Conservation (phyloP, 2,329 filamentous ascomycete genomes). For the Botrytis pseudocinerea region DNA sequence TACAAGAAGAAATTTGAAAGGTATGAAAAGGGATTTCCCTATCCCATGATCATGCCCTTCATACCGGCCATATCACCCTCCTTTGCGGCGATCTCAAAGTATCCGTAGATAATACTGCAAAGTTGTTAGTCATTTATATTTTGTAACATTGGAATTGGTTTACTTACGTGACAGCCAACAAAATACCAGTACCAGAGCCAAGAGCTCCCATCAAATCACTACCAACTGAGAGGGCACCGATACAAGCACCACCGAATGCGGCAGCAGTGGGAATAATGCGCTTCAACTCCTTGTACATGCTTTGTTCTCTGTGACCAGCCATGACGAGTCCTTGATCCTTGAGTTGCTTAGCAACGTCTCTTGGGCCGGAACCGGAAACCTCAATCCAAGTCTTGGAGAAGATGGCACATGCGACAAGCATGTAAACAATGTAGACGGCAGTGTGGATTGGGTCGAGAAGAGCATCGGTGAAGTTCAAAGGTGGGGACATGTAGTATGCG, state of each 20-base stretch:
- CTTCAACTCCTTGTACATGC: conserved; percentile 99
- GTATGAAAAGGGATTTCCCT: conserved; percentile 39
- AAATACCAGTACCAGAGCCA: conserved; percentile 94
- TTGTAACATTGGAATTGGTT: conserved; percentile 7
- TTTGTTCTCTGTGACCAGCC: conserved; percentile 99
- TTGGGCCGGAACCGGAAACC: conserved; percentile 94
- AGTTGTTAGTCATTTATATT: conserved; percentile 42
- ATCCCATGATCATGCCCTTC: conserved; percentile 73
- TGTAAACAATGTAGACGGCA: conserved; percentile 91
- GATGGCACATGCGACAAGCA: conserved; percentile 94
- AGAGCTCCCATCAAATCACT: conserved; percentile 95
- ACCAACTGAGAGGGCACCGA: conserved; percentile 92
- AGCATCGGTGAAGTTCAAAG: conserved; percentile 95
- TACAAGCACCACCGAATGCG: conserved; percentile 97
- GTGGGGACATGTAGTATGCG: conserved; percentile 99
- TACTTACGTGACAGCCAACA: conserved; percentile 96
- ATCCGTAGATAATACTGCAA: conserved; percentile 92
- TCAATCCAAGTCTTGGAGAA: conserved; percentile 99
- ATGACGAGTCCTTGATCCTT: conserved; percentile 99
- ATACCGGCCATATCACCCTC: conserved; percentile 90
- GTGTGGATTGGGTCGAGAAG: conserved; percentile 97
- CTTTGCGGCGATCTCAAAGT: conserved; percentile 99
- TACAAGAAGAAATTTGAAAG: conserved; percentile 35
- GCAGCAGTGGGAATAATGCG: conserved; percentile 97
- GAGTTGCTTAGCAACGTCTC: conserved; percentile 98